Percentiles rank a stretch among this genome's conserved stretches.
These are phyloP conservation scores for Copromyces sp. DNA, from an alignment of 495 filamentous ascomycete species.

Conservation along the genomic window DNA sequence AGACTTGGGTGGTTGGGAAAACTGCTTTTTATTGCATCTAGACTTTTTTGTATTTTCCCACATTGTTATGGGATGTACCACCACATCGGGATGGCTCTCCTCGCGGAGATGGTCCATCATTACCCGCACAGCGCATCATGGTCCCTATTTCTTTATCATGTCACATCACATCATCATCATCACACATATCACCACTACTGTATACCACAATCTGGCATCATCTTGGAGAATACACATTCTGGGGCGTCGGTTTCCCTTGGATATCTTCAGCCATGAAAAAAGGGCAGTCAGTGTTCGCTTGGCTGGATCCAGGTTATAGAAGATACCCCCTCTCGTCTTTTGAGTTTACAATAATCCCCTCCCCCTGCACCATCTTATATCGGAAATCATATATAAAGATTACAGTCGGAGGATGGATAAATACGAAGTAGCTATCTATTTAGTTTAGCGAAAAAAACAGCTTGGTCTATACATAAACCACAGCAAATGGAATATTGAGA, in stretches of 20 bases:
- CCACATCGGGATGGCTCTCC: not conserved
- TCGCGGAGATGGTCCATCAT: not conserved
- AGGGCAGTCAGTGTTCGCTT: constrained; percentile 23
- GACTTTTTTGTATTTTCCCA: constrained; percentile 28
- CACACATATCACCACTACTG: not conserved
- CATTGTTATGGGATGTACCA: constrained; percentile 9
- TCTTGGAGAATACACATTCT: not conserved
- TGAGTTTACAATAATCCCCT: constrained; percentile 25
- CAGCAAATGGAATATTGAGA: not conserved
- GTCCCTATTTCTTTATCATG: constrained; percentile 2
- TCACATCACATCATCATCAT: constrained; percentile 3
- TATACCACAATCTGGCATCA: constrained; percentile 10
- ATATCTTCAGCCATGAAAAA: constrained; percentile 12
- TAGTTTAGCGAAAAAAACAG: not conserved
- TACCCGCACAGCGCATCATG: not conserved
- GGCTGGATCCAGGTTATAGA: constrained; percentile 40
- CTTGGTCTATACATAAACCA: not conserved
- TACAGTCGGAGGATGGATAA: not conserved
- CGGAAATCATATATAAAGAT: not conserved
- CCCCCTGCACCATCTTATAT: not conserved
- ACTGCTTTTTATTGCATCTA: constrained; percentile 32
- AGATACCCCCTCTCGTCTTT: constrained; percentile 32
- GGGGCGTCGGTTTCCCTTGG: not conserved
- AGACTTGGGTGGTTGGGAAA: constrained; percentile 27
- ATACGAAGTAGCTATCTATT: not conserved